phyloP scores from a whole-genome alignment of 495 filamentous ascomycete genomes.

The Tuber aestivum region DNA sequence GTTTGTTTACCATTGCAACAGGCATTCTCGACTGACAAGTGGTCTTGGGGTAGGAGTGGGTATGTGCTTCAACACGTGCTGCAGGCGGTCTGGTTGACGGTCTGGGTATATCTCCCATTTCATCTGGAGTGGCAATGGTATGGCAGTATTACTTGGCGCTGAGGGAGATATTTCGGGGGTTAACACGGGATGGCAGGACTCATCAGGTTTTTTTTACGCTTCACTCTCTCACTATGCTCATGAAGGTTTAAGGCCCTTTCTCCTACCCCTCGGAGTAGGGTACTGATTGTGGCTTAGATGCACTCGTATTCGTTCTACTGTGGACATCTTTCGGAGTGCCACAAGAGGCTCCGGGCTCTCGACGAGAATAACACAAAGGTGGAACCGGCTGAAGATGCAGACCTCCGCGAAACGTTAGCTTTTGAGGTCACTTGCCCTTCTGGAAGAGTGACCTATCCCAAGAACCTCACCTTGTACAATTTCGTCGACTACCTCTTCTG shows the following conservation, averaged over 20 bases:
- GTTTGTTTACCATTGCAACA: slow-evolving; percentile 68
- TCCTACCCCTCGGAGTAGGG: not conserved
- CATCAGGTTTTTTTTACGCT: slow-evolving; percentile 92
- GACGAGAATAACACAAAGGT: slow-evolving; percentile 48
- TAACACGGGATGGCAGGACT: slow-evolving; percentile 54
- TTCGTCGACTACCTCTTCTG: slow-evolving; percentile 85
- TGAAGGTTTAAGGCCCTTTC: slow-evolving; percentile 56
- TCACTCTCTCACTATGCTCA: slow-evolving; percentile 81
- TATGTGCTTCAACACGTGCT: slow-evolving; percentile 74
- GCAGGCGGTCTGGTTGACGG: slow-evolving; percentile 68
- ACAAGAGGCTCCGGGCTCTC: slow-evolving; percentile 68
- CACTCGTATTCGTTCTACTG: slow-evolving; percentile 98
- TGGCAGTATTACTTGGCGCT: slow-evolving; percentile 1
- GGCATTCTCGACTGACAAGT: slow-evolving; percentile 53
- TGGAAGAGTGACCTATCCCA: slow-evolving; percentile 81
- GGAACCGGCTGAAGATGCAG: slow-evolving; percentile 44
- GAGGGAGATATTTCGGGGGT: not conserved
- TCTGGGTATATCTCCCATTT: slow-evolving; percentile 88
- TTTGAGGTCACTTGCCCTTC: slow-evolving; percentile 84
- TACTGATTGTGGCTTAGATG: slow-evolving; percentile 48
- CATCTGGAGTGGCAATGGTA: slow-evolving; percentile 73
- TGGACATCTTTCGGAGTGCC: slow-evolving; percentile 82
- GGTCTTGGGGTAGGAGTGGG: slow-evolving; percentile 71
- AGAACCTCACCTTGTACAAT: slow-evolving; percentile 75
- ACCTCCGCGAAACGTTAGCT: slow-evolving; percentile 79